Percentiles rank a stretch among this genome's conserved stretches.
Evolutionary conservation across 192 early-diverging fungal species (phyloP).

Genomic region (Chytriomyces sp.): DNA sequence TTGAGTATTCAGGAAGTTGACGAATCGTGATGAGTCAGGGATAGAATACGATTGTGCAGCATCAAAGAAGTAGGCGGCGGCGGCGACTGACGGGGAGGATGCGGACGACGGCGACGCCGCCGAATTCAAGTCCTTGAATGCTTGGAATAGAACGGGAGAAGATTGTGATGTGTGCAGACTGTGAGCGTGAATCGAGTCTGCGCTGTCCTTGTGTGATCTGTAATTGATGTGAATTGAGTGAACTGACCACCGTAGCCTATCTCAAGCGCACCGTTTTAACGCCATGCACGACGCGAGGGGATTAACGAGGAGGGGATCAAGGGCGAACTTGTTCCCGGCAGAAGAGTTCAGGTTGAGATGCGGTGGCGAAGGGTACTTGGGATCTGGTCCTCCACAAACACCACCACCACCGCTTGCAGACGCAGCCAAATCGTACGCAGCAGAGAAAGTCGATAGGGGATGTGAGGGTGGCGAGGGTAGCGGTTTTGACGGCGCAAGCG

Average conservation of each 20-base stretch:
- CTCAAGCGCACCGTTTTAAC: neutral
- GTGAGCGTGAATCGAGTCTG: neutral
- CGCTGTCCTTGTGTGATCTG: neutral
- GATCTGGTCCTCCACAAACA: constrained; percentile 5
- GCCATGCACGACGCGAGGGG: no score
- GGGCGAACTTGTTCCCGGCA: no score
- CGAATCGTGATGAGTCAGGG: no score
- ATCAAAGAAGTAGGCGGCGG: no score
- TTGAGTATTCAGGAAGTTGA: no score
- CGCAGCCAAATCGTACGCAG: neutral
- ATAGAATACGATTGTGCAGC: no score
- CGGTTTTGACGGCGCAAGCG: neutral
- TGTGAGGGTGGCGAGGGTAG: neutral
- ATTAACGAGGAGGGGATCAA: no score
- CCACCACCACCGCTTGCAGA: constrained; percentile 3
- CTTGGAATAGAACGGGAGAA: no score
- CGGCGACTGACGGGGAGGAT: no score
- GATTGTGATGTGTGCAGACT: neutral
- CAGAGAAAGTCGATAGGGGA: neutral
- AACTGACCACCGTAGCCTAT: neutral
- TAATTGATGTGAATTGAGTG: neutral
- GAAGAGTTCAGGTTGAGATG: neutral
- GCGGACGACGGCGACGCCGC: no score
- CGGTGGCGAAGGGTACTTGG: constrained; percentile 8
- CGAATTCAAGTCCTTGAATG: no score